These are phyloP conservation scores for Liriodendron chinense DNA, from an alignment of 164 flowering plant genomes.

Conservation along the genomic window DNA sequence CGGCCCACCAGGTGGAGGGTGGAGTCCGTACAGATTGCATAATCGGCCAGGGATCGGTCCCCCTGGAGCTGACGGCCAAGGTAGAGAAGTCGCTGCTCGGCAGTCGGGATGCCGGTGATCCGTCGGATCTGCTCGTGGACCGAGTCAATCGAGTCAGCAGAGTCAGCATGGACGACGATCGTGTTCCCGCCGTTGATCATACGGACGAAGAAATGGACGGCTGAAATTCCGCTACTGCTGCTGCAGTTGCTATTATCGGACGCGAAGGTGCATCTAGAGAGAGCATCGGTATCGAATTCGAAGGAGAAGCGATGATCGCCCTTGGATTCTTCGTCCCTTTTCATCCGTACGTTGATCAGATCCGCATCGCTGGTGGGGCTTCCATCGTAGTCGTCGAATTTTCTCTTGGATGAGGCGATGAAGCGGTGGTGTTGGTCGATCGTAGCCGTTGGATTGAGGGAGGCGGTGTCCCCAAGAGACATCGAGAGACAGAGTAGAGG, in stretches of 20 bases:
- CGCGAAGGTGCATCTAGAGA: neutral
- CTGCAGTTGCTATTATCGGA: neutral
- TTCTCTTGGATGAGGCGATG: constrained; percentile 6
- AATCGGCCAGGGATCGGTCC: constrained; percentile 54
- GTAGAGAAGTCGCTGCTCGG: constrained; percentile 72
- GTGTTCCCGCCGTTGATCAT: constrained; percentile 48
- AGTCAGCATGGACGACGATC: constrained; percentile 54
- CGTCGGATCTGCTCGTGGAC: constrained; percentile 54
- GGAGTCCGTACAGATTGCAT: constrained; percentile 56
- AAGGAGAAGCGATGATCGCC: too few relatives aligned
- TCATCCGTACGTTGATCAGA: constrained; percentile 7
- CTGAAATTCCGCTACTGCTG: neutral
- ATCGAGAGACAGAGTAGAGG: neutral
- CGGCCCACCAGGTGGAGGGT: constrained; percentile 68
- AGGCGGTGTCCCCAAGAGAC: constrained; percentile 7
- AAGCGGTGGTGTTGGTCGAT: constrained; percentile 2
- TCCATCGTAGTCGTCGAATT: constrained; percentile 10
- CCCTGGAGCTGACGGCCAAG: constrained; percentile 65
- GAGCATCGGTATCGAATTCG: neutral
- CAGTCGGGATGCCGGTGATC: constrained; percentile 57
- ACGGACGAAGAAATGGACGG: constrained; percentile 66
- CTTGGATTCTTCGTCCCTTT: neutral
- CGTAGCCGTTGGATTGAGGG: constrained; percentile 4
- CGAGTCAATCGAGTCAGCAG: constrained; percentile 50
- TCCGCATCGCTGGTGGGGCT: neutral